A percentile compares a stretch with the other conserved stretches of the same genome.
These are phyloP conservation scores for Pythium plurisporium DNA, from an alignment of 352 stramenopile genomes.

Conservation along the genomic window DNA sequence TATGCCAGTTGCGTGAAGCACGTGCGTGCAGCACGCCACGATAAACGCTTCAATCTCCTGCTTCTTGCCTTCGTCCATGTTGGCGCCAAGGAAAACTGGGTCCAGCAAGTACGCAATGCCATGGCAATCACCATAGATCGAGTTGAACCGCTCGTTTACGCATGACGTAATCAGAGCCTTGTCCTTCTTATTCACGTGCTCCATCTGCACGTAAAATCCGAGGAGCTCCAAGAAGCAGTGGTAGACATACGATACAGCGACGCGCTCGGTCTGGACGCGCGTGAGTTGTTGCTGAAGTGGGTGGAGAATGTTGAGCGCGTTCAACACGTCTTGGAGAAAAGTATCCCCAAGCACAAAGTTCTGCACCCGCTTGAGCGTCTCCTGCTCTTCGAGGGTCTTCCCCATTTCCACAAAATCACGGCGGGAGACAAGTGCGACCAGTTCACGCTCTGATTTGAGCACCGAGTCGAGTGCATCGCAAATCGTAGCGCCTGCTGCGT, in stretches of 20 bases:
- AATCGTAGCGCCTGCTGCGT: slow-evolving; percentile 10
- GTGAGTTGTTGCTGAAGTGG: slow-evolving; percentile 54
- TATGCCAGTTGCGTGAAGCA: slow-evolving; percentile 25
- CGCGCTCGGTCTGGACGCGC: slow-evolving; percentile 36
- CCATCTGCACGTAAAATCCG: slow-evolving; percentile 44
- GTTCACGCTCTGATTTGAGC: slow-evolving; percentile 43
- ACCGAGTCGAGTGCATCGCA: slow-evolving; percentile 44
- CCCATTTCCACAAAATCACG: slow-evolving; percentile 53
- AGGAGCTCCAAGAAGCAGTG: slow-evolving; percentile 45
- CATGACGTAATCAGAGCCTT: slow-evolving; percentile 65
- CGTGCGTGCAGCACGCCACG: slow-evolving; percentile 32
- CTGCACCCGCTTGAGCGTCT: slow-evolving; percentile 45
- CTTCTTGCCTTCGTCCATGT: slow-evolving; percentile 44
- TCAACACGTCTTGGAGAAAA: slow-evolving; percentile 52
- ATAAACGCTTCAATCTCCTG: slow-evolving; percentile 48
- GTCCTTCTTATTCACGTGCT: slow-evolving; percentile 68
- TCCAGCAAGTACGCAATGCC: slow-evolving; percentile 61
- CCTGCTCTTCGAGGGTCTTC: slow-evolving; percentile 30
- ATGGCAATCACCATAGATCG: slow-evolving; percentile 57
- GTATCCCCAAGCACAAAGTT: slow-evolving; percentile 63
- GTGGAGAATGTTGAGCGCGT: slow-evolving; percentile 49
- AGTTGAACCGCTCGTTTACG: slow-evolving; percentile 56
- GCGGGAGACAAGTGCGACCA: slow-evolving; percentile 49
- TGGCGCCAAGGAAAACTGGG: slow-evolving; percentile 41
- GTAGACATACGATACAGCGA: slow-evolving; percentile 52